Base-by-base conservation (phyloP, 2,329 filamentous ascomycete species). In the Pestalotiopsis sp. region DNA sequence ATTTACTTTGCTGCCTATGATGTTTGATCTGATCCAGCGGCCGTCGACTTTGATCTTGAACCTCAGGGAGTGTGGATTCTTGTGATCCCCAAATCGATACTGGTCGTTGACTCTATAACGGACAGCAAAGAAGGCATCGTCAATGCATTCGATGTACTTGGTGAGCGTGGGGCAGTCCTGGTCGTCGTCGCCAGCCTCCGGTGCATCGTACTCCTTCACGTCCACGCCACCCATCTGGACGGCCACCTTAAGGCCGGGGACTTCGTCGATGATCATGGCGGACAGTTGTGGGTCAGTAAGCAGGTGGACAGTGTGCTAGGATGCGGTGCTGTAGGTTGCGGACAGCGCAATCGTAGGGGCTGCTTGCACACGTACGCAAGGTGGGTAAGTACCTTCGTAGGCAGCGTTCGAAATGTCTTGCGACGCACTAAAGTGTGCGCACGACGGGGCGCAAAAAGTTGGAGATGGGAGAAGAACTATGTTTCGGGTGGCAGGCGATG, bases 61-160 rank as follows among this genome's bases (percentile, higher is more conserved):
- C 1, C 23, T 3, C 2, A 80, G 68, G 6, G 67, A 25, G 25
- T 76, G 70, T 31, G 13, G 13, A 12, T 7, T 31, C 6, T 73
- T 65, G 12, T 68, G 70, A 49, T 74, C 74, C 13, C 73, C 69
- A 75, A 75, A 79, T 2, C 69, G 11, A 62, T 79, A 79, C 25
- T 31, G 38, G 1, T 70, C 20, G 25, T 66, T 6, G 1, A 79
- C 62, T 1, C 66, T 40, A 14, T 74, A 13, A 4, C 40, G 23
- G 36, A 80, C 52, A 3, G 70, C 36, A 66, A 79, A 80, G 13
- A 73, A 65, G 17, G 72, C 58, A 17, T 77, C 65, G 36, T 78
- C 73, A 13, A 72, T 49, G 6, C 75, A 76, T 70, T 80, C 75
- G 40, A 80, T 75, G 65, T 78, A 81, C 61, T 77, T 74, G 14